These are phyloP conservation scores for Tetradesmus lagerheimii DNA, from an alignment of 139 green algal species.

Conservation along the genomic window DNA sequence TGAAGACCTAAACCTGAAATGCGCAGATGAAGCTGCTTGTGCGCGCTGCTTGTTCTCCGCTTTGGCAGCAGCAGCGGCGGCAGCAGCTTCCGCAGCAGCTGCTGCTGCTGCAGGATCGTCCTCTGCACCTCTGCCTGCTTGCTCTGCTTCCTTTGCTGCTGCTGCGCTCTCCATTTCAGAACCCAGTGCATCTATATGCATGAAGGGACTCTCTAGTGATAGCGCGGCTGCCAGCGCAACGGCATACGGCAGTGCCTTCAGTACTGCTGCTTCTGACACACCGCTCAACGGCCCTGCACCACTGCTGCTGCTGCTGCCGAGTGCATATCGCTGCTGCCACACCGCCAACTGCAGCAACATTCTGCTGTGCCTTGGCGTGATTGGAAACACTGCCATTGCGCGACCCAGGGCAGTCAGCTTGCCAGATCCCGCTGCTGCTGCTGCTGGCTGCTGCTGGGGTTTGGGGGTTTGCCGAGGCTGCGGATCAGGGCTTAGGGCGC, in stretches of 20 bases:
- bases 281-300: conserved; percentile 2
- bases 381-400: conserved; percentile 89
- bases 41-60: conserved; percentile 9
- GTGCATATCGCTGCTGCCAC: conserved; percentile 46
- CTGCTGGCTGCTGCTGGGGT: conserved; percentile 17
- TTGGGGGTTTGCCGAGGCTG: neutral
- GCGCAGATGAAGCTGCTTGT: conserved; percentile 60
- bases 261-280: conserved; percentile 28
- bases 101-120: conserved; percentile 29
- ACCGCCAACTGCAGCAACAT: conserved; percentile 88
- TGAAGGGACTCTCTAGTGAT: conserved; percentile 88
- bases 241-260: conserved; percentile 74
- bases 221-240: conserved; percentile 89
- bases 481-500: conserved; percentile 61
- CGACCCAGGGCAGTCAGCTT: conserved; percentile 81
- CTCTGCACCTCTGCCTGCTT: conserved; percentile 35
- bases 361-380: conserved; percentile 89
- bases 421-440: conserved; percentile 18
- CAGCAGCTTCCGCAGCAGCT: neutral
- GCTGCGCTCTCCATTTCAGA: conserved; percentile 16
- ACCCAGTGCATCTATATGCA: conserved; percentile 71
- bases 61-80: conserved; percentile 7
- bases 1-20: conserved; percentile 71
- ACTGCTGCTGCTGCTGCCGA: conserved; percentile 38
- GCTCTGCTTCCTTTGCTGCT: neutral